Base-by-base conservation (phyloP, 768 basidiomycete genomes). In the Boletus vermiculosoides region DNA sequence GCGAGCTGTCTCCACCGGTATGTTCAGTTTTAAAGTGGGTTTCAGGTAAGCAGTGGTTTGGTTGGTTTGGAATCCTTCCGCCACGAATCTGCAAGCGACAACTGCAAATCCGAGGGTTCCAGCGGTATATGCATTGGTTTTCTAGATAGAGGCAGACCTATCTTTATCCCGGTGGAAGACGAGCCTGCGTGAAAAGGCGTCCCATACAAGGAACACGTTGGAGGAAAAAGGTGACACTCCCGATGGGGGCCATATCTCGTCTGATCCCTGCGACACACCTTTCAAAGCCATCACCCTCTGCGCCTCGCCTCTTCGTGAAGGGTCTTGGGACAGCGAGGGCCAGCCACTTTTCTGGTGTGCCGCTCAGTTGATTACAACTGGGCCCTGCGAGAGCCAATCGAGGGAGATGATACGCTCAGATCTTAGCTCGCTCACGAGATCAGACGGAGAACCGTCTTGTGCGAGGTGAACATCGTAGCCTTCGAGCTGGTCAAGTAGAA, bases 371-470 rank as follows among this genome's bases (percentile, higher is more conserved):
- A 64, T 85, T 79, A 79, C 70, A 74, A 75, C 79, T 74, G 74
- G 81, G 71, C 79, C 76, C 85, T 62, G 80, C 82, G 79, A 82
- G 81, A 76, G 79, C 73, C 83, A 62, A 78, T 82, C 79, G 56
- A 78, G 79, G 79, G 79, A 81, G 82, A 81, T 72, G 80, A 59
- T 68, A 82, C 79, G 70, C 85, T 88, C 86, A 85, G 85, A 87
- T 83, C 83, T 87, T 87, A 78, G 80, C 85, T 84, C 84, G 84
- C 83, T 87, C 83, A 83, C 78, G 70, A 85, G 62, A 54, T 56
- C 63, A 64, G 66, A 73, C 54, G 58, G 48, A 12, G 31, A 33
- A 36, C 25, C 64, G 62, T 76, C 77, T 74, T 77, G 84, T 82
- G 62, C 65, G 83, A 69, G 63, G 73, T 82, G 83, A 86, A 83